Evolutionary conservation across 1,284 basidiomycete species (phyloP).

Genomic region (Trichosporon sp.): DNA sequence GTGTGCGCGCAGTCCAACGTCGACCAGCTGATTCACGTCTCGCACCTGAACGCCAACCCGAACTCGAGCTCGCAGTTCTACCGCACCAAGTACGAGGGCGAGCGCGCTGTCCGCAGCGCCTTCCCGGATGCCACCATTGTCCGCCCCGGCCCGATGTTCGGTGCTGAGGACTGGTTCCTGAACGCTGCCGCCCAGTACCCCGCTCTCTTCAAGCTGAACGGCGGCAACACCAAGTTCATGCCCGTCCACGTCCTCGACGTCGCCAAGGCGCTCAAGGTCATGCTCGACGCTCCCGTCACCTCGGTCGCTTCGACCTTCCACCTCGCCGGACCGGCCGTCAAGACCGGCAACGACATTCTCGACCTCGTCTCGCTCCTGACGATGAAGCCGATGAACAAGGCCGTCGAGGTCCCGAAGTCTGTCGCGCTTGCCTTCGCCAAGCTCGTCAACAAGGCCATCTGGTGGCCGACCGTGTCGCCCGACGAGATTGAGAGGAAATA

Average conservation of each 20-base stretch:
- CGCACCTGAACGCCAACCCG: constrained; percentile 86
- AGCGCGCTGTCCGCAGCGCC: constrained; percentile 79
- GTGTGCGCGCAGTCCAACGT: constrained; percentile 78
- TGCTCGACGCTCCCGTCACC: constrained; percentile 67
- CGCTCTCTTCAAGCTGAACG: constrained; percentile 92
- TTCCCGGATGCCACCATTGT: constrained; percentile 91
- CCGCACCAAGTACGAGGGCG: constrained; percentile 85
- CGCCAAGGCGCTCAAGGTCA: constrained; percentile 82
- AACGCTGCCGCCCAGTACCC: constrained; percentile 91
- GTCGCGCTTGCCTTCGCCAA: constrained; percentile 70
- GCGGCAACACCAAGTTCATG: constrained; percentile 79
- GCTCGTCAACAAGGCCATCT: constrained; percentile 68
- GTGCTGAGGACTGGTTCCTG: constrained; percentile 91
- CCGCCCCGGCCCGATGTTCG: constrained; percentile 82
- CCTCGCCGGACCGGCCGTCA: constrained; percentile 84
- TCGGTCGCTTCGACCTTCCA: constrained; percentile 69
- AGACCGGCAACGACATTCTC: constrained; percentile 83
- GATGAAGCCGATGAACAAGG: constrained; percentile 67
- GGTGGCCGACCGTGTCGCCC: constrained; percentile 91
- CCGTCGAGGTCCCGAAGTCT: constrained; percentile 76
- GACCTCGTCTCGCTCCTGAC: constrained; percentile 80
- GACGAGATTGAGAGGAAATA: constrained; percentile 89
- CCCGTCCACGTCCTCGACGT: constrained; percentile 95
- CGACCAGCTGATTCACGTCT: constrained; percentile 87
- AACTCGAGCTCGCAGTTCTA: constrained; percentile 83